Evolutionary conservation across 2,329 filamentous ascomycete genomes (phyloP).

Genomic region (Fusarium armeniacum): DNA sequence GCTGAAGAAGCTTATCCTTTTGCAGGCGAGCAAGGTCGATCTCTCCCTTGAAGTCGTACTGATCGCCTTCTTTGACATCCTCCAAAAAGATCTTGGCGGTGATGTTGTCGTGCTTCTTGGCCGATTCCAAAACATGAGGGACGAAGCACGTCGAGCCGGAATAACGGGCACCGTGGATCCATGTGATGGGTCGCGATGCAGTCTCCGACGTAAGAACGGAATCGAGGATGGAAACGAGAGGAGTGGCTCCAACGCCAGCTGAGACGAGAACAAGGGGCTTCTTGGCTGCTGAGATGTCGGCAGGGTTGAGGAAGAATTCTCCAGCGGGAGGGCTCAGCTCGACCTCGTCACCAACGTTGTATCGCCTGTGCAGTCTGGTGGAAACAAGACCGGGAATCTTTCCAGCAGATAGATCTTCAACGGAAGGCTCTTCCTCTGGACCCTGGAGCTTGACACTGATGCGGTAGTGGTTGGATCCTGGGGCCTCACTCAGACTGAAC

Average conservation of each 20-base stretch:
- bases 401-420: slow-evolving; percentile 54
- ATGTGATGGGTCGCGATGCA: slow-evolving; percentile 65
- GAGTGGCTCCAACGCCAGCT: slow-evolving; percentile 77
- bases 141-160: slow-evolving; percentile 68
- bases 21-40: slow-evolving; percentile 71
- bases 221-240: slow-evolving; percentile 75
- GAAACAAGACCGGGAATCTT: slow-evolving; percentile 64
- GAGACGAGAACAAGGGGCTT: slow-evolving; percentile 75
- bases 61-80: slow-evolving; percentile 62
- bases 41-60: slow-evolving; percentile 72
- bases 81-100: slow-evolving; percentile 70
- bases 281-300: slow-evolving; percentile 57
- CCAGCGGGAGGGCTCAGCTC: slow-evolving; percentile 69
- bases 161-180: slow-evolving; percentile 72
- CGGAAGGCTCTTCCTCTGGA: slow-evolving; percentile 45
- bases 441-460: slow-evolving; percentile 81
- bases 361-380: slow-evolving; percentile 65
- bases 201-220: slow-evolving; percentile 57
- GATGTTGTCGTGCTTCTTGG: slow-evolving; percentile 54
- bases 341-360: slow-evolving; percentile 65
- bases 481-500: slow-evolving; percentile 78
- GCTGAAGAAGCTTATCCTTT: slow-evolving; percentile 65
- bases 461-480: slow-evolving; percentile 72
- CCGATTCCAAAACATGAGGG: slow-evolving; percentile 63
- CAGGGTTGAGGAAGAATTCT: slow-evolving; percentile 72